Conservation (phyloP, 2,329 filamentous ascomycete species). For the Gnomoniopsis smithogilvyi region DNA sequence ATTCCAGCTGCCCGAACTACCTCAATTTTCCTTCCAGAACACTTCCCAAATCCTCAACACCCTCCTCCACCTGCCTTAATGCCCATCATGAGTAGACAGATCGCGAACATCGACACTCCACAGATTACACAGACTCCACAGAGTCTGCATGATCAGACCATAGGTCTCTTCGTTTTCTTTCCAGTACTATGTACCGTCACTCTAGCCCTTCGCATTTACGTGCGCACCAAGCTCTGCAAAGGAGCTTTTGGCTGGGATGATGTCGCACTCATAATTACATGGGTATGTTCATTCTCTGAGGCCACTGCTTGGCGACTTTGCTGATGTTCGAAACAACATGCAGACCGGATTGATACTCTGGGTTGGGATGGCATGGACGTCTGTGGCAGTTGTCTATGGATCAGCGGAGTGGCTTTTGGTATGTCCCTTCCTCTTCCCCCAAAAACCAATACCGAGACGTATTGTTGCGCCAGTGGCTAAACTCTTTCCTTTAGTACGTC, state of each 20-base stretch:
- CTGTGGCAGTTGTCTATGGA: background rate
- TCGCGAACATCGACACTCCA: no score
- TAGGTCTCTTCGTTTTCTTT: constrained; percentile 14
- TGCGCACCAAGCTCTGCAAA: constrained; percentile 9
- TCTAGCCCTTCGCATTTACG: constrained; percentile 12
- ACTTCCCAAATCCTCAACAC: no score
- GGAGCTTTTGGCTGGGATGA: constrained; percentile 17
- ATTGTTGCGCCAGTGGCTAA: no score
- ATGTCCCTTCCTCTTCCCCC: background rate
- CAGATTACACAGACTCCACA: background rate
- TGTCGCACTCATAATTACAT: constrained; percentile 11
- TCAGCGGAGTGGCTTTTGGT: background rate
- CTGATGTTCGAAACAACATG: background rate
- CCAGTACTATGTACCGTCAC: constrained; percentile 13
- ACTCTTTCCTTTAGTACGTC: background rate
- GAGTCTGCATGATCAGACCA: background rate
- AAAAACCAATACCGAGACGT: background rate
- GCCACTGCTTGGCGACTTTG: background rate
- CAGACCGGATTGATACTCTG: constrained; percentile 9
- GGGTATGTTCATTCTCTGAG: background rate
- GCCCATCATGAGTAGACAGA: background rate
- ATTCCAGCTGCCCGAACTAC: no score
- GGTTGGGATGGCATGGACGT: background rate
- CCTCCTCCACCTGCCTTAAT: background rate
- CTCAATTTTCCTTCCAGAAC: no score